Base-by-base conservation (phyloP, 2,329 filamentous ascomycete species). In the Bimuria novae-zelandiae region DNA sequence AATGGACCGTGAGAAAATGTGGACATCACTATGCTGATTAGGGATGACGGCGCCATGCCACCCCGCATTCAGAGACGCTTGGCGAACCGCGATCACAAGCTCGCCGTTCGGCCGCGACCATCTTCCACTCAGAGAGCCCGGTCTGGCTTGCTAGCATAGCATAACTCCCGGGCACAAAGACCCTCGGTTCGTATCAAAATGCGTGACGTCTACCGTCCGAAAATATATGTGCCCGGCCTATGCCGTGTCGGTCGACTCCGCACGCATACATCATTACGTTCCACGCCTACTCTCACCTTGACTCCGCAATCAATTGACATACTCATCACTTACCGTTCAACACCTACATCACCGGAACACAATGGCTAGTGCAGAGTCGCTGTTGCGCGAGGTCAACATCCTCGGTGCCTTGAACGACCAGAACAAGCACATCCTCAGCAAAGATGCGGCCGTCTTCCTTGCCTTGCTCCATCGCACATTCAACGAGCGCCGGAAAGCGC, bases 381-480 rank as follows among this genome's bases (percentile, higher is more conserved):
- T 96, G 71, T 88, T 97, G 63, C 87, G 92, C 76, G 92, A 92
- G 77, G 92, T 97, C 71, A 85, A 87, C 77, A 85, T 97, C 81
- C 87, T 91, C 68, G 93, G 91, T 70, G 77, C 84, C 57, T 79
- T 97, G 71, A 86, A 86, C 69, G 86, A 93, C 54, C 80, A 88
- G 65, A 88, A 92, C 75, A 86, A 86, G 79, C 93, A 96, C 82
- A 95, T 99, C 74, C 84, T 97, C 62, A 96, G 87, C 59, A 93
- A 92, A 66, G 85, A 95, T 62, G 93, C 93, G 51, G 87, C 90
- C 61, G 89, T 91, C 59, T 99, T 97, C 82, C 85, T 99, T 56
- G 90, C 93, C 32, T 87, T 97, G 60, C 85, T 99, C 69, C 94
- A 99, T 80, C 89, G 93, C 72, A 91, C 92, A 61, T 97, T 97